A percentile compares a stretch with the other conserved stretches of the same genome.
phyloP scores from a whole-genome alignment of 2,329 filamentous ascomycete genomes.

The Pestalotiopsis sp. region DNA sequence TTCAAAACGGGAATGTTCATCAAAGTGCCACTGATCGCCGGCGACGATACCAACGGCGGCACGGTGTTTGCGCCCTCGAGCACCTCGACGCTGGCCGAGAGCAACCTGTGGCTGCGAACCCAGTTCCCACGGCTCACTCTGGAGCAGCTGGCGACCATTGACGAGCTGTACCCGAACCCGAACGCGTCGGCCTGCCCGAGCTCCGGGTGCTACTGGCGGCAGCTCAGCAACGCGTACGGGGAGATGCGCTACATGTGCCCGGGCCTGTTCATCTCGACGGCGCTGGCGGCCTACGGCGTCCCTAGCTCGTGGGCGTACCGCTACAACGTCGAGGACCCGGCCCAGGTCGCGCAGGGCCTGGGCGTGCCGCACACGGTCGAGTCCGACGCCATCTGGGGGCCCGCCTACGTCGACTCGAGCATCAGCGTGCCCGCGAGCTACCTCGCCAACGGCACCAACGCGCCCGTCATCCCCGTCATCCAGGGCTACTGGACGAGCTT shows the following conservation, averaged over 20 bases:
- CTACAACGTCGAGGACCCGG: constrained; percentile 67
- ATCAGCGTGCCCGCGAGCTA: constrained; percentile 56
- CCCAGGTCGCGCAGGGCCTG: constrained; percentile 51
- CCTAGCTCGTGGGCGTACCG: constrained; percentile 66
- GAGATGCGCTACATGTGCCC: constrained; percentile 70
- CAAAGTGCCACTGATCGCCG: constrained; percentile 55
- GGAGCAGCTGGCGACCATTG: constrained; percentile 52
- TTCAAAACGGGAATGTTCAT: constrained; percentile 53
- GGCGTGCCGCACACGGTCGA: constrained; percentile 73
- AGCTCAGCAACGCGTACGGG: constrained; percentile 61
- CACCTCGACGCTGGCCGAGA: constrained; percentile 47
- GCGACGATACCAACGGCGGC: constrained; percentile 67
- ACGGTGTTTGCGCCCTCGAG: constrained; percentile 59
- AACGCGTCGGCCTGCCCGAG: constrained; percentile 45
- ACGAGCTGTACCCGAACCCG: constrained; percentile 57
- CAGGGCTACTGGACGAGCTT: constrained; percentile 79
- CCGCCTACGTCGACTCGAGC: constrained; percentile 50
- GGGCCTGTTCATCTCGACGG: constrained; percentile 54
- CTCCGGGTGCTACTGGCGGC: constrained; percentile 59
- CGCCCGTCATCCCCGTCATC: constrained; percentile 58
- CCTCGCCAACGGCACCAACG: constrained; percentile 52
- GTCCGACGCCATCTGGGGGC: constrained; percentile 68
- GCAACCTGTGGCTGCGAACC: constrained; percentile 57
- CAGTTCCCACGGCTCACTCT: constrained; percentile 60
- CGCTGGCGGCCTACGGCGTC: constrained; percentile 35